Base-by-base conservation (phyloP, 1,284 basidiomycete genomes). In the Inonotus obliquus region DNA sequence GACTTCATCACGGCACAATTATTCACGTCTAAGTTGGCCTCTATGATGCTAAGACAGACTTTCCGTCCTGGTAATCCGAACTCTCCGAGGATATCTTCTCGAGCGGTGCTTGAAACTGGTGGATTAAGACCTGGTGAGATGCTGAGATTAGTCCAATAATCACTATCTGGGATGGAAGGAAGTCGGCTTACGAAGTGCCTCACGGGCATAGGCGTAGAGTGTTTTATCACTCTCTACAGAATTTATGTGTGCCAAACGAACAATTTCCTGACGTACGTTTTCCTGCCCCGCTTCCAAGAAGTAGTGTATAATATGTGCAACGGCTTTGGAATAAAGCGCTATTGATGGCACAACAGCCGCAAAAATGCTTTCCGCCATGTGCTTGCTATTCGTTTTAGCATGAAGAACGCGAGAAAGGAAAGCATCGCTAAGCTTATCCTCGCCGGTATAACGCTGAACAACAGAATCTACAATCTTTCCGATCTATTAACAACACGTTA, bases 221-320 rank as follows among this genome's bases (percentile, higher is more conserved):
- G 72, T 70, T 2, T 62, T 65, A 13, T 69, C 65, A 9, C 67
- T 68, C 27, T 73, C 69, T 2, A 68, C 64, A 3, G 70, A 68
- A 11, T 65, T 51, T 19, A 65, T 65, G 25, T 67, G 64, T 25
- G 74, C 71, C 32, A 82, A 65, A 17, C 62, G 66, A 7, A 79
- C 71, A 39, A 90, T 77, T 45, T 80, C 74, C 13, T 74, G 72
- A 21, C 80, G 72, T 52, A 77, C 77, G 25, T 71, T 63, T 41
- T 69, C 63, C 59, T 76, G 74, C 32, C 70, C 73, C 1, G 78
- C 74, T 25, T 78, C 72, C 19, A 90, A 73, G 68, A 84, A 91
- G 72, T 83, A 87, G 70, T 89, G 78, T 54, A 91, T 76, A 32
- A 87, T 77, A 59, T 82, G 78, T 2, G 81, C 77, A 29, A 87